Conservation (phyloP, 768 basidiomycete species). For the Chalciporus chontae region DNA sequence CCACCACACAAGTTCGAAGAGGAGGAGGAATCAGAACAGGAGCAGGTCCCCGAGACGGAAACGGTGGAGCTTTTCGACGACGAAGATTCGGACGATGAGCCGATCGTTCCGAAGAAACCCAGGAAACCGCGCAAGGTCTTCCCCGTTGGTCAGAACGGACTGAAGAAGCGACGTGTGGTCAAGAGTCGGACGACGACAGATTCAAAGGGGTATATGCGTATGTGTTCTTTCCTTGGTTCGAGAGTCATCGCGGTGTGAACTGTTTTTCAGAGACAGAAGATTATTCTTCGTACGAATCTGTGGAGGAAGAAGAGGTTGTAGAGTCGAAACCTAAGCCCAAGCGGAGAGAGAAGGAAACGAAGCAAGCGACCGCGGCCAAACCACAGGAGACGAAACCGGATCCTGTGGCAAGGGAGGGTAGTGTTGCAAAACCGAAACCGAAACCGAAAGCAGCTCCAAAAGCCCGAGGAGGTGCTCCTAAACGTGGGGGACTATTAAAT, state of each 20-base stretch:
- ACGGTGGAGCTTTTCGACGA: constrained; percentile 28
- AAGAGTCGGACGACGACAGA: constrained; percentile 56
- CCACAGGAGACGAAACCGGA: constrained; percentile 17
- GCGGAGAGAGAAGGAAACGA: constrained; percentile 17
- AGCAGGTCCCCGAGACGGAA: constrained; percentile 30
- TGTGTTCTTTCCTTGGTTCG: constrained; percentile 17
- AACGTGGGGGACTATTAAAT: constrained; percentile 30
- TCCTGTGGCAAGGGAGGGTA: constrained; percentile 11
- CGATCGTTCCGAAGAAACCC: constrained; percentile 32
- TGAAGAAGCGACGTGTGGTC: constrained; percentile 66
- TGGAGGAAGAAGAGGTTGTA: constrained; percentile 48
- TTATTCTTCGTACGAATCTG: constrained; percentile 79
- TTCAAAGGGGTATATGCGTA: constrained; percentile 73
- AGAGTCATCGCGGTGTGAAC: background rate
- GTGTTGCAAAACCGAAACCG: constrained; percentile 13
- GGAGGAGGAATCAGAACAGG: constrained; percentile 24
- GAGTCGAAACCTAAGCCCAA: constrained; percentile 19
- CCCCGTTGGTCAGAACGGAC: constrained; percentile 75
- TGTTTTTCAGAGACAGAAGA: constrained; percentile 60
- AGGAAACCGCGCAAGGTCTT: constrained; percentile 53
- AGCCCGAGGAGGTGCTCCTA: constrained; percentile 16
- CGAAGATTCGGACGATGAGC: constrained; percentile 29
- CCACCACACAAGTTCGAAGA: constrained; percentile 22
- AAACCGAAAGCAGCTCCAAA: constrained; percentile 20
- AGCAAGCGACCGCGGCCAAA: constrained; percentile 15